These are phyloP conservation scores for Solanum boliviense DNA, from an alignment of 257 asterid genomes.

Conservation along the genomic window DNA sequence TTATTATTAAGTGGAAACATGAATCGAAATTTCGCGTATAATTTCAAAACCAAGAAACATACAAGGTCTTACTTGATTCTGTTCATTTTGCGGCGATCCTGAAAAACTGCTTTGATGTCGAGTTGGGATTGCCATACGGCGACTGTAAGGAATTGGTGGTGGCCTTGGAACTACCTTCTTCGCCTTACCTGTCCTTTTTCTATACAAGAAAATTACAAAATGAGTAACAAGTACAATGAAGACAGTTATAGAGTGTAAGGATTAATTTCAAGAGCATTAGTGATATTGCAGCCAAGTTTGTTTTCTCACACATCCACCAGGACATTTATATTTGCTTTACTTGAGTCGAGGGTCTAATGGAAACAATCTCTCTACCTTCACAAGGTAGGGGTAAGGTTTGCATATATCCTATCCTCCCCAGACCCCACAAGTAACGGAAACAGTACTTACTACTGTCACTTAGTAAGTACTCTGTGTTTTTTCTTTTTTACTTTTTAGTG, in stretches of 20 bases:
- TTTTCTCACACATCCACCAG: not conserved
- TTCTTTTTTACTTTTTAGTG: not conserved
- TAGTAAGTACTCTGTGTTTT: not conserved
- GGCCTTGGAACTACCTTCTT: constrained; percentile 52
- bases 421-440: not conserved
- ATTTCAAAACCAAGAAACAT: not conserved
- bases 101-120: constrained; percentile 18
- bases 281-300: not conserved
- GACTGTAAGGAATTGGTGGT: constrained; percentile 46
- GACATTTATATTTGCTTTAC: not conserved
- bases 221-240: constrained; percentile 4
- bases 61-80: constrained; percentile 32
- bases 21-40: not conserved
- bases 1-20: not conserved
- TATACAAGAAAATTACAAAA: constrained; percentile 20
- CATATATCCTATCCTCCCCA: not conserved
- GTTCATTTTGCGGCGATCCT: constrained; percentile 31
- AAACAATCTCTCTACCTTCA: too few species aligned
- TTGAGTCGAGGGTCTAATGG: not conserved
- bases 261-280: not conserved
- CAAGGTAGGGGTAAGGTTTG: not conserved
- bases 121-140: constrained; percentile 13
- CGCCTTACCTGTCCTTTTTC: constrained; percentile 47
- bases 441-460: not conserved
- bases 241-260: not conserved